Percentiles rank a stretch among this genome's conserved stretches.
phyloP scores from a whole-genome alignment of 257 asterid species.

The Hygrophila difformis region DNA sequence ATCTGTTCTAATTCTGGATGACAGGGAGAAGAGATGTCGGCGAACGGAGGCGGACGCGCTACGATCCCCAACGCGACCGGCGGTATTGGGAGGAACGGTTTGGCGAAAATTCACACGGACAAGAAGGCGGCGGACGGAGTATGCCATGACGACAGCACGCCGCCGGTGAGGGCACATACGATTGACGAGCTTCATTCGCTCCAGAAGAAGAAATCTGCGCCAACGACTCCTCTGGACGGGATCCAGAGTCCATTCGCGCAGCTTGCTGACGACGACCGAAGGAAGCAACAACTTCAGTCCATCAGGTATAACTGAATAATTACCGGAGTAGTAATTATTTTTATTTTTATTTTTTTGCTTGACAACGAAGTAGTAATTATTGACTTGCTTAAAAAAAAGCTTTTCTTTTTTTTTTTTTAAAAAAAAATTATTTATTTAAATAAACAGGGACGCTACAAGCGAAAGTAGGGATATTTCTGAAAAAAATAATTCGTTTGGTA shows the following conservation, averaged over 20 bases:
- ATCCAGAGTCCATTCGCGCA: conserved; percentile 21
- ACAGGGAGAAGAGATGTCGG: conserved; percentile 22
- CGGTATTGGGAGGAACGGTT: conserved; percentile 26
- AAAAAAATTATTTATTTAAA: too few relatives aligned
- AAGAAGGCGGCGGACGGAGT: conserved; percentile 25
- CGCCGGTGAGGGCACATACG: conserved; percentile 37
- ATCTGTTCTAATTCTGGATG: background rate
- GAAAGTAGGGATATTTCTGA: too few relatives aligned
- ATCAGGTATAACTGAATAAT: conserved; percentile 21
- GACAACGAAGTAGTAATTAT: too few relatives aligned
- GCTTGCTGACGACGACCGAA: conserved; percentile 23
- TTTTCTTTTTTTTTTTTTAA: too few relatives aligned
- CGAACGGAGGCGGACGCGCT: conserved; percentile 14
- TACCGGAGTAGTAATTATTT: too few relatives aligned
- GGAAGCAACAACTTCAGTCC: conserved; percentile 31
- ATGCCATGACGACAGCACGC: conserved; percentile 32
- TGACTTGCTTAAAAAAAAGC: too few relatives aligned
- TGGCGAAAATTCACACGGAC: conserved; percentile 33
- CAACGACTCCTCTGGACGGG: conserved; percentile 30
- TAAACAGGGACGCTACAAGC: too few relatives aligned
- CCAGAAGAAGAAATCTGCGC: conserved; percentile 42
- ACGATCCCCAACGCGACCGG: conserved; percentile 1
- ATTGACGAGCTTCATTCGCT: conserved; percentile 39
- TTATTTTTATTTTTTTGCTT: too few relatives aligned
- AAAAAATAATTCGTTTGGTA: background rate